Base-by-base conservation (phyloP, 345 rosid species). In the Pelargonium nanum region DNA sequence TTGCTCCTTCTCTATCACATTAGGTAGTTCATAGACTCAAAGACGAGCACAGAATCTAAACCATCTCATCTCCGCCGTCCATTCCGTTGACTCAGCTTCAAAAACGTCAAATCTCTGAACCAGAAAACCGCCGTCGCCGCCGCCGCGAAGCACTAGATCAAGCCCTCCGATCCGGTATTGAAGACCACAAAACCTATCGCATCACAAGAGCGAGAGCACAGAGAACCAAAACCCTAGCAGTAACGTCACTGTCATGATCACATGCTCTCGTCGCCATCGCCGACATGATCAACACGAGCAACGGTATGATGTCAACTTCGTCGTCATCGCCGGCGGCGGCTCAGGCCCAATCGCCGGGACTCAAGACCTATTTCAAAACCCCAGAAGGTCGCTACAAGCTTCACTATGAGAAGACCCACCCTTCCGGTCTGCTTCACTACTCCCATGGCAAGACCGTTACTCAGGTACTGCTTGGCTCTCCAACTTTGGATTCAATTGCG, bases 381-480 rank as follows among this genome's bases (percentile, higher is more conserved):
- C 97, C 95, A 1, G 99, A 94, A 63, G 99, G 99, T 10, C 84
- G 95, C 55, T 94, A 94, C 62, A 94, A 94, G 81, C 97, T 94
- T 64, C 96, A 85, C 77, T 86, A 83, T 59, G 99, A 90, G 78
- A 94, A 94, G 77, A 89, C 96, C 16, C 91, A 88, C 58, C 92
- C 97, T 24, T 82, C 99, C 24, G 88, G 96, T 53, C 86, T 90
- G 56, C 97, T 94, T 74, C 97, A 90, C 78, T 90, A 85, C 44
- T 87, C 96, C 55, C 97, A 94, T 62, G 97, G 97, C 44, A 94
- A 94, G 81, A 94, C 95, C 13, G 96, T 83, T 50, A 88, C 96
- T 64, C 99, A 94, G 97, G 99, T 86, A 34, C 57, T 63, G 16
- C 48, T 40, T 12, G 16, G 48, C 15, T 40, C 48, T 40, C 16